These are phyloP conservation scores for Cladosporium halotolerans DNA, from an alignment of 2,329 filamentous ascomycete species.

Conservation along the genomic window DNA sequence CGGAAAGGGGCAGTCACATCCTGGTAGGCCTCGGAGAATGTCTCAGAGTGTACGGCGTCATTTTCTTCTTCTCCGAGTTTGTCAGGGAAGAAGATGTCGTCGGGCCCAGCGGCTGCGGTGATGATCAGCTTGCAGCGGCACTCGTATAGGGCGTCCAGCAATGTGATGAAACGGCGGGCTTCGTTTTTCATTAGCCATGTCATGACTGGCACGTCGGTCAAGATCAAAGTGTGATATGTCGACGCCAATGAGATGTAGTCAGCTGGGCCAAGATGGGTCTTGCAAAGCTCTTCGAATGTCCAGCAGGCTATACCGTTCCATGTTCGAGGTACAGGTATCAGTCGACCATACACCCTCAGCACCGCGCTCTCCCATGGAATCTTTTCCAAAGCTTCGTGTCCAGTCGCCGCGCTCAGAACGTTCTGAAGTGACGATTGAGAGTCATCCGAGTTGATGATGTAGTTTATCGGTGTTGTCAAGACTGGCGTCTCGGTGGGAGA, in stretches of 20 bases:
- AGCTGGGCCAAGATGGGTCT: slow-evolving; percentile 62
- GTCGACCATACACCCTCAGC: slow-evolving; percentile 57
- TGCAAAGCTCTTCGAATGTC: slow-evolving; percentile 63
- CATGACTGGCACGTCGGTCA: slow-evolving; percentile 64
- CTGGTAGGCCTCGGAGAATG: slow-evolving; percentile 68
- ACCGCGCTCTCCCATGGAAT: slow-evolving; percentile 39
- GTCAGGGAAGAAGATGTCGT: slow-evolving; percentile 73
- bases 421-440: slow-evolving; percentile 10
- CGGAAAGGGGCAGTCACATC: slow-evolving; percentile 71
- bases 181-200: slow-evolving; percentile 69
- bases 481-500: slow-evolving; percentile 1
- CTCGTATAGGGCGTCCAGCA: slow-evolving; percentile 76
- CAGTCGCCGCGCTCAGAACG: slow-evolving; percentile 17
- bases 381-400: neutral
- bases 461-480: slow-evolving; percentile 3
- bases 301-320: slow-evolving; percentile 55
- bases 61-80: slow-evolving; percentile 18
- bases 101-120: slow-evolving; percentile 60
- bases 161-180: slow-evolving; percentile 70
- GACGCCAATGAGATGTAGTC: slow-evolving; percentile 80
- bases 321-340: slow-evolving; percentile 53
- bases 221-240: slow-evolving; percentile 69
- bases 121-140: slow-evolving; percentile 71
- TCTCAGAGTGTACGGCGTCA: slow-evolving; percentile 59
- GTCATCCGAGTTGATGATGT: neutral